Evolutionary conservation across 805 yeast genomes (phyloP).

Genomic region (Kodamaea jinghongensis): DNA sequence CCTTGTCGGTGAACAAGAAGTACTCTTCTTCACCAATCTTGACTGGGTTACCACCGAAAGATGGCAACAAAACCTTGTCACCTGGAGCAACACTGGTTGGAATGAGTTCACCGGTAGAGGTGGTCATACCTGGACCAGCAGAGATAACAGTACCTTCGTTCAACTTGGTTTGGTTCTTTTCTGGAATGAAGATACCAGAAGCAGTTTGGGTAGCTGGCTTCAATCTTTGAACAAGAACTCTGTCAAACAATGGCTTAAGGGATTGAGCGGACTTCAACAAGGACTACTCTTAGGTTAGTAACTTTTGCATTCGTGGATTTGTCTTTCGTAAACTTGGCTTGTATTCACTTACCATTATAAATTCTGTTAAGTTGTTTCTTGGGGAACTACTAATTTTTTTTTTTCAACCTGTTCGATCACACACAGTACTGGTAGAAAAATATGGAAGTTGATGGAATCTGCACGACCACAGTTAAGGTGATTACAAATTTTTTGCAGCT

Average conservation of each 20-base stretch:
- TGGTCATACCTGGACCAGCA: constrained; percentile 88
- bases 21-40: constrained; percentile 83
- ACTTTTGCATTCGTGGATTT: too few species aligned
- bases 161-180: constrained; percentile 91
- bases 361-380: too few species aligned
- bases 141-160: constrained; percentile 91
- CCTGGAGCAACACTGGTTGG: constrained; percentile 80
- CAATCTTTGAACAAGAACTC: constrained; percentile 92
- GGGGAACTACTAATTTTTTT: too few species aligned
- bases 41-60: constrained; percentile 88
- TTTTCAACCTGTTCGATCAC: too few species aligned
- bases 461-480: constrained; percentile 1
- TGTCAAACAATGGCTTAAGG: constrained; percentile 89
- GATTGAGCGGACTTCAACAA: constrained; percentile 79
- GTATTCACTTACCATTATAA: constrained; percentile 4
- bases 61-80: constrained; percentile 91
- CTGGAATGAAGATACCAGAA: constrained; percentile 91
- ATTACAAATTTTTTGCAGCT: constrained; percentile 1
- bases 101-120: constrained; percentile 65
- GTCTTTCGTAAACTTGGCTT: too few species aligned
- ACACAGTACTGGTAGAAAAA: too few species aligned
- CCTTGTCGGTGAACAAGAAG: constrained; percentile 87
- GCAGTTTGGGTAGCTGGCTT: constrained; percentile 91
- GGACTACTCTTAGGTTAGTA: too few species aligned
- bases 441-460: constrained; percentile 6